A percentile compares a stretch with the other conserved stretches of the same genome.
phyloP scores from a whole-genome alignment of 2,329 filamentous ascomycete genomes.

The Pyrenochaeta sp. region DNA sequence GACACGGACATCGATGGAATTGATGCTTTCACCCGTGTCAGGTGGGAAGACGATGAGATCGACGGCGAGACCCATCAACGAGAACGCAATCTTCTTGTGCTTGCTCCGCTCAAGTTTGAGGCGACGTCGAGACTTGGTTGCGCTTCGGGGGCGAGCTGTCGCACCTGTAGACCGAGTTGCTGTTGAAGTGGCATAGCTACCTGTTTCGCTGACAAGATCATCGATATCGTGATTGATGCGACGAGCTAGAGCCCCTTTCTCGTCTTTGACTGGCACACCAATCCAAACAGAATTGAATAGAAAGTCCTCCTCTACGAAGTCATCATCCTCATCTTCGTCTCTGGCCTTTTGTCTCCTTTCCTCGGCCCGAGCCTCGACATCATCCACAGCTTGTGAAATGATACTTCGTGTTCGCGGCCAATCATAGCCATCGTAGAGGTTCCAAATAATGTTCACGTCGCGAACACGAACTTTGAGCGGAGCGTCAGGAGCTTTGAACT shows the following conservation, averaged over 20 bases:
- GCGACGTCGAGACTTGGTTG: slow-evolving; percentile 56
- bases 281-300: slow-evolving; percentile 99
- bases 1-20: slow-evolving; percentile 84
- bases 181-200: slow-evolving; percentile 79
- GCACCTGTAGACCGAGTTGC: slow-evolving; percentile 45
- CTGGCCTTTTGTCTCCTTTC: slow-evolving; percentile 71
- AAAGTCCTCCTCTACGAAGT: slow-evolving; percentile 87
- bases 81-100: slow-evolving; percentile 94
- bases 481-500: slow-evolving; percentile 68
- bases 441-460: slow-evolving; percentile 95
- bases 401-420: slow-evolving; percentile 88
- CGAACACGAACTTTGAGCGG: slow-evolving; percentile 81
- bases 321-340: slow-evolving; percentile 67
- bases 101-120: slow-evolving; percentile 84
- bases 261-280: slow-evolving; percentile 84
- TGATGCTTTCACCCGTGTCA: slow-evolving; percentile 80
- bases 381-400: slow-evolving; percentile 86
- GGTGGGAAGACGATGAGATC: slow-evolving; percentile 85
- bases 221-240: slow-evolving; percentile 91
- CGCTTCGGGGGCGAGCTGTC: slow-evolving; percentile 53
- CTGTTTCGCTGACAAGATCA: slow-evolving; percentile 86
- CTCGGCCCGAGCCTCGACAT: slow-evolving; percentile 83
- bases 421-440: slow-evolving; percentile 96
- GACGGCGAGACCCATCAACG: slow-evolving; percentile 82
- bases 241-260: slow-evolving; percentile 80